Evolutionary conservation across 257 asterid species (phyloP), one percentile per base, ranked within the genome.

Genomic region (Jacaranda copaia): DNA sequence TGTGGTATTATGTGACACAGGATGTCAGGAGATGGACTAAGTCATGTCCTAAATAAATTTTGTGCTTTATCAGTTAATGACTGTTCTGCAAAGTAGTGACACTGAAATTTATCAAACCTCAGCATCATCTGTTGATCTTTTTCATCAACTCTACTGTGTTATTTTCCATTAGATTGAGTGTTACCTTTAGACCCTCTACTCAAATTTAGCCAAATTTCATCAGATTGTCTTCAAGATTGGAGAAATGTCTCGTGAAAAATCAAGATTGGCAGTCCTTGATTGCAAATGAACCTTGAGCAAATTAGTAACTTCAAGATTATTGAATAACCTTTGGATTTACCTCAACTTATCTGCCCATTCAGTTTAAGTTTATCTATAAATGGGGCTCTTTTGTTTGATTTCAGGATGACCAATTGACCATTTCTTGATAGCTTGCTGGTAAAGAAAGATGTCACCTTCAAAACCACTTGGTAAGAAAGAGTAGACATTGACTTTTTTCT

Each of bases 21-120:
- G 45, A 63, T 72, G 73, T 69, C 20, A 55, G 38, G 64, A 70
- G 48, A 72, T 51, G 68, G 82, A 80, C 82, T 32, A 39, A 42
- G 82, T 80, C 87, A 80, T 80, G 43, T 69, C 60, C 6, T 7
- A 51, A 32, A 15, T 51, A 38, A 58, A 15, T 12, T 46, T 57
- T 48, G 6, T 20, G 5, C 19, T 59, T 36, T 32, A 55, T 10
- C 10, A 7, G 18, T 5, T 55, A 16, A 55, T 55, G 3, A 5
- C 32, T 25, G 32, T 25, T 25, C 32, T 25, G 32, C 32, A 25
- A 2, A 25, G 32, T 25, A 25, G 32, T 25, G 1, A 25, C 32
- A 25, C 32, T 2, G 32, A 53, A 19, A 14, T 20, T 7, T 8
- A 7, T 25, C n/a, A 3, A 5, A 19, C 39, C 36, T 61, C 39